These are phyloP conservation scores for Populus hybrid DNA, from an alignment of 441 rosid genomes.

Conservation along the genomic window DNA sequence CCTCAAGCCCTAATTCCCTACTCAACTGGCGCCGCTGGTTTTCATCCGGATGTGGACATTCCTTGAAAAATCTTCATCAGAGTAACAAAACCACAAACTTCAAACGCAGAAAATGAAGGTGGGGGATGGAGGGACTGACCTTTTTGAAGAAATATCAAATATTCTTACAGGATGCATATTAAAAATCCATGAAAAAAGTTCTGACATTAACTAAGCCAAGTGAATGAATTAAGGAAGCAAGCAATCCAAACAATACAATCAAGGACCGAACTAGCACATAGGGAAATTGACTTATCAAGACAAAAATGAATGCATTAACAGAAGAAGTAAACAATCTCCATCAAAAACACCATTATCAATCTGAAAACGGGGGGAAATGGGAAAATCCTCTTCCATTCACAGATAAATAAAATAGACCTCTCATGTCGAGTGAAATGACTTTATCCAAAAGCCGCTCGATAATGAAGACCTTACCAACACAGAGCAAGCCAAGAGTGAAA, in stretches of 20 bases:
- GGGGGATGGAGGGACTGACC: background rate
- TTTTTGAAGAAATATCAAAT: background rate
- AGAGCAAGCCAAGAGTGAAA: background rate
- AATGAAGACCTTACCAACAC: background rate
- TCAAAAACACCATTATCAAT: background rate
- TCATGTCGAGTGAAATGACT: background rate
- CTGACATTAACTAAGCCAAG: background rate
- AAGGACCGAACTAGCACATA: background rate
- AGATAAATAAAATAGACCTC: background rate
- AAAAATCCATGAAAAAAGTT: too few relatives aligned
- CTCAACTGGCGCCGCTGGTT: slow-evolving; percentile 43
- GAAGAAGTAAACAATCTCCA: background rate
- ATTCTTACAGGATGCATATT: background rate
- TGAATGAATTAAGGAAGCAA: background rate
- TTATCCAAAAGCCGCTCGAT: background rate
- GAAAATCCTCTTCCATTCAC: background rate
- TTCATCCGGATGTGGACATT: slow-evolving; percentile 67
- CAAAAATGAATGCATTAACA: background rate
- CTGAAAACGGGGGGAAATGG: background rate
- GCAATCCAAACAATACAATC: background rate
- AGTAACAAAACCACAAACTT: background rate
- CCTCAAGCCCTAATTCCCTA: slow-evolving; percentile 44
- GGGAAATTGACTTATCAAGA: background rate
- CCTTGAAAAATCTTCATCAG: slow-evolving; percentile 49
- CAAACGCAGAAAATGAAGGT: background rate